phyloP scores from a whole-genome alignment of 2,329 filamentous ascomycete species.

The Fonsecaea monophora region DNA sequence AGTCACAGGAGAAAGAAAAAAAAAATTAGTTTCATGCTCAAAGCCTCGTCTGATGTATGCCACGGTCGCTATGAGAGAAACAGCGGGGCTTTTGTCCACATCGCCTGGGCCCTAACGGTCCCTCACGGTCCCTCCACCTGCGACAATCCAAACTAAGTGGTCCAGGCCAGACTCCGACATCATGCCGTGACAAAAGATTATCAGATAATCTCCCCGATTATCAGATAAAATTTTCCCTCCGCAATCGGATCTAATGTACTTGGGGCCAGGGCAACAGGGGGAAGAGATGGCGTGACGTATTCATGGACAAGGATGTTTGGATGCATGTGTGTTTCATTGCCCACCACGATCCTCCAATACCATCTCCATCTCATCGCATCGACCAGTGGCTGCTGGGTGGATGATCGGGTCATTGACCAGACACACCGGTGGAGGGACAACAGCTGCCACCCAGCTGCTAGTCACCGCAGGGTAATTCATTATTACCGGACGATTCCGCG shows the following conservation, averaged over 20 bases:
- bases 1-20: background rate
- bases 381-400: too few species aligned
- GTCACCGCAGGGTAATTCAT: background rate
- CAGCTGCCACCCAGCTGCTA: background rate
- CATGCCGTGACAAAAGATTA: conserved; percentile 27
- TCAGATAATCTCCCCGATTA: conserved; percentile 29
- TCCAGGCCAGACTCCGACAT: background rate
- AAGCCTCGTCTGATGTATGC: conserved; percentile 22
- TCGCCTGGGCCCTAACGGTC: background rate
- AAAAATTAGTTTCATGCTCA: conserved; percentile 9
- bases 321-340: background rate
- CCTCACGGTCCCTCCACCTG: background rate
- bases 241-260: conserved; percentile 24
- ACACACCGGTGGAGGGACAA: background rate
- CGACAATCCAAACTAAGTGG: background rate
- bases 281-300: conserved; percentile 3
- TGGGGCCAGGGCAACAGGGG: too few species aligned
- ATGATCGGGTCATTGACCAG: background rate
- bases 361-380: background rate
- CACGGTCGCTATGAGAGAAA: conserved; percentile 4
- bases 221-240: conserved; percentile 31
- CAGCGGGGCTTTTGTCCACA: conserved; percentile 7
- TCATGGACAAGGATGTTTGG: conserved; percentile 5
- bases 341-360: background rate
- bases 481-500: conserved; percentile 20